Evolutionary conservation across 495 filamentous ascomycete species (phyloP), one percentile per base, ranked within the genome.

Genomic region (Parmelia sp.): DNA sequence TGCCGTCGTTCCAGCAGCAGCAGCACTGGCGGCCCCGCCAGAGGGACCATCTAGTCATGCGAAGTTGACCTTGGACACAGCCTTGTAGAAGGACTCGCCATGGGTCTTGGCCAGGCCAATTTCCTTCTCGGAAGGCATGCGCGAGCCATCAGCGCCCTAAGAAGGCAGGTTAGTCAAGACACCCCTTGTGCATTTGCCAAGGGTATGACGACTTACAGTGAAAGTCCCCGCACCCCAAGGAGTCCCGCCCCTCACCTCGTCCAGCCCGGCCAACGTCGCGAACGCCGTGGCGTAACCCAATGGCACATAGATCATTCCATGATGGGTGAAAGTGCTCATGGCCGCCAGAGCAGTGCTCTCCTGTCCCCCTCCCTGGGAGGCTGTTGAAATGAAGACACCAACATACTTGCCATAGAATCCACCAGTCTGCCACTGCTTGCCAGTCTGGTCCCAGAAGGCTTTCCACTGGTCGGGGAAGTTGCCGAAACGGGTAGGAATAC

Each of bases 381-480:
- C 92, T 17, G 90, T 93, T 59, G 86, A 89, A 76, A 99, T 73
- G 84, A 99, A 99, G 57, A 97, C 63, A 74, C 94, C 93, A 58
- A 88, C 94, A 68, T 90, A 89, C 84, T 97, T 99, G 77, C 90
- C 91, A 80, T 84, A 88, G 82, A 83, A 92, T 68, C 82, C 87
- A 65, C 92, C 91, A 23, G 75, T 64, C 44, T 74, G 69, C 88
- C 89, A 91, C 70, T 88, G 87, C 72, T 81, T 77, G 71, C 90
- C 90, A 33, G 89, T 89, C 75, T 82, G 80, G 80, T 95, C 90
- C 88, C 87, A 92, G 83, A 92, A 95, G 51, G 85, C 74, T 83
- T 92, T 97, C 89, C 89, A 97, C 78, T 98, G 94, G 35, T 88
- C 92, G 47, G 94, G 92, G 83, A 96, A 96, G 85, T 96, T 99